Evolutionary conservation across 495 filamentous ascomycete species (phyloP).

Genomic region (Patellaria atrata): DNA sequence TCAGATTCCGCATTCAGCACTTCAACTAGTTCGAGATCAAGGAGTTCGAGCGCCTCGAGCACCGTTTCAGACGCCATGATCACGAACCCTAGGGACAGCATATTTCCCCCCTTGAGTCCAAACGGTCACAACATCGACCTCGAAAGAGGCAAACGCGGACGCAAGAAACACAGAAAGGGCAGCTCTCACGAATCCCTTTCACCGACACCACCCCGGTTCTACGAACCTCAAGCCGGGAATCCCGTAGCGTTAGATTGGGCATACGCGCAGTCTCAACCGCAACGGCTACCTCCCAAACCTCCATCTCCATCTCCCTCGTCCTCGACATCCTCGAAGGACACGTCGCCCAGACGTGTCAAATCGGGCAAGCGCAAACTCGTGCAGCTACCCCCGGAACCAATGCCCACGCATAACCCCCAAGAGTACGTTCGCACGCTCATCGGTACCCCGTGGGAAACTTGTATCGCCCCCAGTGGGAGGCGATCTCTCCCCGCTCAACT

Average conservation of each 20-base stretch:
- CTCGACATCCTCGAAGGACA: no score
- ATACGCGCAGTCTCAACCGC: constrained; percentile 1
- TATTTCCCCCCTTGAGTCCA: no score
- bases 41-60: not conserved
- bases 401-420: constrained; percentile 3
- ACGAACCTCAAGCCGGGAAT: not conserved
- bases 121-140: no score
- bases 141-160: no score
- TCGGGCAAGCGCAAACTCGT: constrained; percentile 3
- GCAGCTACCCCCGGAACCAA: constrained; percentile 1
- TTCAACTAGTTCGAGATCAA: constrained; percentile 2
- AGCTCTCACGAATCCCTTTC: constrained; percentile 2
- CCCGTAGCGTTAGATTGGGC: constrained; percentile 13
- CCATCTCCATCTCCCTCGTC: constrained; percentile 2
- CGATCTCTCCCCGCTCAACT: no score
- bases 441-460: not conserved
- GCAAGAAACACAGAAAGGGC: constrained; percentile 1
- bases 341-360: no score
- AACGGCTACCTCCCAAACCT: not conserved
- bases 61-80: not conserved
- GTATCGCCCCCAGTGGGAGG: no score
- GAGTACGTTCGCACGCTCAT: constrained; percentile 6
- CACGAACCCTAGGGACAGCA: not conserved
- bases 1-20: constrained; percentile 9
- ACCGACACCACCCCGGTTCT: not conserved